Evolutionary conservation across 2,329 filamentous ascomycete species (phyloP).

Genomic region (Colletotrichum tamarilloi): DNA sequence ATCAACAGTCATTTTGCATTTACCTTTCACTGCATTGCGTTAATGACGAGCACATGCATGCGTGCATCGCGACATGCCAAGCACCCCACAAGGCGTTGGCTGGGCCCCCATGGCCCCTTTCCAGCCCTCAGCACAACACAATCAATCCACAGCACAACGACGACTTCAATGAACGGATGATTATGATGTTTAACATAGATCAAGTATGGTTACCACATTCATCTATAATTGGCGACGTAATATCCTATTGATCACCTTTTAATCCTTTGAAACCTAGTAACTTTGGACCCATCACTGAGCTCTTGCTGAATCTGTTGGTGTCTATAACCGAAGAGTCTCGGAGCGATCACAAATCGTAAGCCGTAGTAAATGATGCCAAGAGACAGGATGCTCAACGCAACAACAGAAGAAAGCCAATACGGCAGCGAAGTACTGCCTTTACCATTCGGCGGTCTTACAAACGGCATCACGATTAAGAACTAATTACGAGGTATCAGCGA

Average conservation of each 20-base stretch:
- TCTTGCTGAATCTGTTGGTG: conserved; percentile 20
- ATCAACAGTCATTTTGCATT: background rate
- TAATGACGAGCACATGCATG: background rate
- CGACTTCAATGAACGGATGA: background rate
- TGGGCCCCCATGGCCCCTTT: background rate
- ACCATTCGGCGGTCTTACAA: conserved; percentile 23
- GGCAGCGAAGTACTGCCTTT: conserved; percentile 30
- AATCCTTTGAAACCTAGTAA: conserved; percentile 28
- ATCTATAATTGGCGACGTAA: background rate
- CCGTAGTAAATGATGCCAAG: conserved; percentile 24
- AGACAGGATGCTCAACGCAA: conserved; percentile 17
- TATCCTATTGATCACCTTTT: background rate
- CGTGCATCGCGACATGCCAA: background rate
- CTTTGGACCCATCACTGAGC: conserved; percentile 27
- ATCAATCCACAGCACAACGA: background rate
- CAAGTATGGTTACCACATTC: background rate
- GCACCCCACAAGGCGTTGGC: background rate
- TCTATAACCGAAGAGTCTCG: conserved; percentile 14
- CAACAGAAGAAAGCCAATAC: conserved; percentile 30
- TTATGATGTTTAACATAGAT: background rate
- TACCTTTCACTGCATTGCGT: background rate
- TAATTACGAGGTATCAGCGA: background rate
- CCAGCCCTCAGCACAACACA: background rate
- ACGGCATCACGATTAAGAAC: conserved; percentile 32
- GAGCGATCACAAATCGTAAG: conserved; percentile 10